Conservation (phyloP, 2,329 filamentous ascomycete species). For the Coniella vitis region DNA sequence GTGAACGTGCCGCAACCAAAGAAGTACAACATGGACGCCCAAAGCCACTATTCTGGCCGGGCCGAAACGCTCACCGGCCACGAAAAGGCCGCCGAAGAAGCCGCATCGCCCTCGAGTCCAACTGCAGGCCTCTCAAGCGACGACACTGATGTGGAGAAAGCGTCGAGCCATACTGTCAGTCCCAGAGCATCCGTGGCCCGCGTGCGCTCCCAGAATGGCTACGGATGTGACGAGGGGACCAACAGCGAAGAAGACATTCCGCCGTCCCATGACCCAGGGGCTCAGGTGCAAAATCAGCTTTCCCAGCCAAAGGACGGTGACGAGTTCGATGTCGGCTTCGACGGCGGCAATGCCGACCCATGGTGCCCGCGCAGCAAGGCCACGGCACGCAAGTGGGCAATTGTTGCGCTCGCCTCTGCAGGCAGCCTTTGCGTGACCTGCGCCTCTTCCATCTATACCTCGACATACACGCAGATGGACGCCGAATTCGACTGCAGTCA, state of each 20-base stretch:
- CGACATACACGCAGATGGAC: slow-evolving; percentile 71
- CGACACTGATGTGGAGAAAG: not conserved
- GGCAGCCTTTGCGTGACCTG: slow-evolving; percentile 83
- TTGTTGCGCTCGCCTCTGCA: slow-evolving; percentile 66
- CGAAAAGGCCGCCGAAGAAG: slow-evolving; percentile 16
- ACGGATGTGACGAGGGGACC: slow-evolving; percentile 30
- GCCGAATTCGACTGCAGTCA: slow-evolving; percentile 65
- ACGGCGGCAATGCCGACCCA: slow-evolving; percentile 61
- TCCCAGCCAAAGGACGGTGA: not conserved
- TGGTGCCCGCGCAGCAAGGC: slow-evolving; percentile 65
- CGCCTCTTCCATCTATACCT: slow-evolving; percentile 82
- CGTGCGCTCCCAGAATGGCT: slow-evolving; percentile 38
- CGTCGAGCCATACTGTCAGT: slow-evolving; percentile 3
- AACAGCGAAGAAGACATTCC: slow-evolving; percentile 9
- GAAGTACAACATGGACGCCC: too few relatives aligned
- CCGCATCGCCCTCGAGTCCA: not conserved
- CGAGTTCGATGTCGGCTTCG: slow-evolving; percentile 67
- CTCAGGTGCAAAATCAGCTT: slow-evolving; percentile 21
- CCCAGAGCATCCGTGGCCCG: slow-evolving; percentile 21
- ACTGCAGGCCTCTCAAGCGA: too few relatives aligned
- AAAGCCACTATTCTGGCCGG: too few relatives aligned
- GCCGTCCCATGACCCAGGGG: slow-evolving; percentile 1
- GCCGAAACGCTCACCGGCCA: not conserved
- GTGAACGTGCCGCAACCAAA: too few relatives aligned
- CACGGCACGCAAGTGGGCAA: slow-evolving; percentile 65